Conservation (phyloP, 2,329 filamentous ascomycete genomes). For the Rutstroemia sp. region DNA sequence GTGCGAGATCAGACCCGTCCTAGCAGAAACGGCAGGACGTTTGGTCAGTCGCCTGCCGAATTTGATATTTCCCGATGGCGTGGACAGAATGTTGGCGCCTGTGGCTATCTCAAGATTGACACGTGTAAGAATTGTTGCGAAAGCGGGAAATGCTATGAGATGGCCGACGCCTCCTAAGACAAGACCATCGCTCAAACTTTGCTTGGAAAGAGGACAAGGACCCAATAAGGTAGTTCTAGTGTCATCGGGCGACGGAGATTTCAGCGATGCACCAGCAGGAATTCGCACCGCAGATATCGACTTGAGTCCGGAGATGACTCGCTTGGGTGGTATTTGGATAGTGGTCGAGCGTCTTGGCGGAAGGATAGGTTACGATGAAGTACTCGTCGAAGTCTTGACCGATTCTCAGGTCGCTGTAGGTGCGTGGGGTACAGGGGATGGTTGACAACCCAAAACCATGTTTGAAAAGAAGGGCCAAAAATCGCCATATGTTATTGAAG, state of each 20-base stretch:
- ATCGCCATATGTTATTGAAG: background rate
- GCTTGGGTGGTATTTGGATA: slow-evolving; percentile 61
- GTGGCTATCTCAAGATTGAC: slow-evolving; percentile 21
- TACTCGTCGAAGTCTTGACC: slow-evolving; percentile 45
- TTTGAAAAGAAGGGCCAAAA: background rate
- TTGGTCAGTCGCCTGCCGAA: slow-evolving; percentile 53
- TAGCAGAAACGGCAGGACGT: slow-evolving; percentile 68
- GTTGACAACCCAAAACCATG: slow-evolving; percentile 3
- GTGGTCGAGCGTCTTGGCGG: slow-evolving; percentile 73
- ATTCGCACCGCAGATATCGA: slow-evolving; percentile 70
- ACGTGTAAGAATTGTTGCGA: slow-evolving; percentile 18
- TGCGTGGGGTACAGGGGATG: slow-evolving; percentile 28
- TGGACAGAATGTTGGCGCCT: slow-evolving; percentile 40
- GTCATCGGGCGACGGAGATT: slow-evolving; percentile 64
- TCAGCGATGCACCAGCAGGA: slow-evolving; percentile 58
- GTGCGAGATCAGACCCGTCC: slow-evolving; percentile 52
- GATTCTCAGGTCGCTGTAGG: slow-evolving; percentile 28
- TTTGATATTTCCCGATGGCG: slow-evolving; percentile 40
- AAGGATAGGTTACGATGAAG: slow-evolving; percentile 35
- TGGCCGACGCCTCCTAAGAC: slow-evolving; percentile 8
- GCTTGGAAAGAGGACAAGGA: slow-evolving; percentile 65
- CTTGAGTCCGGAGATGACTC: slow-evolving; percentile 55
- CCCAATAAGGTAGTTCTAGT: slow-evolving; percentile 59
- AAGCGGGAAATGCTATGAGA: slow-evolving; percentile 21
- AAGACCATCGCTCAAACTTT: slow-evolving; percentile 55